Evolutionary conservation across 345 rosid species (phyloP), one percentile per base, ranked within the genome.

Genomic region (Aegle marmelos): DNA sequence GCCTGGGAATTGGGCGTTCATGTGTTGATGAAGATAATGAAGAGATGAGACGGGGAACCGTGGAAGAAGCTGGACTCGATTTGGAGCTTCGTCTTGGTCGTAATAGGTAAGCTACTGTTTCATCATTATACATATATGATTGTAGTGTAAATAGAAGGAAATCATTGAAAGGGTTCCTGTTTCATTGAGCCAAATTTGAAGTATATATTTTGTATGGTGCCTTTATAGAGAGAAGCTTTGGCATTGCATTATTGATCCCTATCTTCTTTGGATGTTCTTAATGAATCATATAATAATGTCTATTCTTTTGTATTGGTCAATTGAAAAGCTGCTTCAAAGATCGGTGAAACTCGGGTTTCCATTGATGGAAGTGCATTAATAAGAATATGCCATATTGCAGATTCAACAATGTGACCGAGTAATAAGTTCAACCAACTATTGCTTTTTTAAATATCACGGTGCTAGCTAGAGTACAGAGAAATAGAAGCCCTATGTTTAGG

Each of bases 81-180:
- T 89, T 93, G 90, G 93, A 94, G 89, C 98, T 93, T 83, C 90
- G 97, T 74, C 97, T 93, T 54, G 97, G 97, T 70, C 84, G 85
- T 58, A 79, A 81, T 33, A 36, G 73, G 65, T 76, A 21, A 76
- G 27, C 36, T 27, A n/a, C 57, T 17, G 57, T 53, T 36, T 16
- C 34, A 11, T 28, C 30, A n/a, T 21, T 36, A 50, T 28, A 13
- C 14, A 48, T 21, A 50, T 8, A 68, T 58, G 57, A 0, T 53
- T 17, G 14, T 41, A 41, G 39, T 28, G 69, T 61, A 74, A 14
- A 74, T 33, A 41, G 45, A 24, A 48, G 25, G 68, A 45, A 27
- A 9, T 60, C 76, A 28, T 39, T 73, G 17, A 25, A 27, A 39
- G 8, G 25, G 30, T 30, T 63, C 41, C 57, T 41, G 37, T 58